These are phyloP conservation scores for Groenewaldozyma tartarivorans DNA, from an alignment of 805 yeast species.

Conservation along the genomic window DNA sequence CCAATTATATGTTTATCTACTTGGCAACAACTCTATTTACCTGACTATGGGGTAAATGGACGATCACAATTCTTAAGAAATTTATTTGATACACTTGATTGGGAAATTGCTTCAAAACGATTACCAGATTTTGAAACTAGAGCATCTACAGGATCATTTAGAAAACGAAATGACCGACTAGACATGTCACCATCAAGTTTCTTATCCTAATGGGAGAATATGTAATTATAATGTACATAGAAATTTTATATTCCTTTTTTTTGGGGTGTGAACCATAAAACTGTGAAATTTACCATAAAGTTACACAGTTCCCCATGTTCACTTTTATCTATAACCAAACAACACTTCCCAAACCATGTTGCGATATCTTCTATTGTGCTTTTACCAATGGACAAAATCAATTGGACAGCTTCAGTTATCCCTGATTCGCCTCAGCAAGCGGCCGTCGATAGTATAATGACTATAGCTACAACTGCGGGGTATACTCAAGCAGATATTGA, in stretches of 20 bases:
- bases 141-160: background rate
- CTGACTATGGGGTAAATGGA: slow-evolving; percentile 77
- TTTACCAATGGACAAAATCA: no score
- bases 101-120: slow-evolving; percentile 39
- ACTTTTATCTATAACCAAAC: no score
- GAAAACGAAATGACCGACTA: background rate
- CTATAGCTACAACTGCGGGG: background rate
- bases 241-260: no score
- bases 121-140: slow-evolving; percentile 8
- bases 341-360: no score
- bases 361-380: no score
- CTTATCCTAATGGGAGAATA: background rate
- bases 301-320: no score
- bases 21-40: slow-evolving; percentile 80
- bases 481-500: background rate
- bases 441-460: background rate
- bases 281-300: no score
- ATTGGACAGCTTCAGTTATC: background rate
- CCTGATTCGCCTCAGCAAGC: background rate
- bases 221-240: no score
- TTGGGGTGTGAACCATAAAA: no score
- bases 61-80: slow-evolving; percentile 63
- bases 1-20: slow-evolving; percentile 27
- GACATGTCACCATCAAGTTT: background rate
- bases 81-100: slow-evolving; percentile 70